phyloP scores from a whole-genome alignment of 768 basidiomycete genomes.

The Vishniacozyma victoriae region DNA sequence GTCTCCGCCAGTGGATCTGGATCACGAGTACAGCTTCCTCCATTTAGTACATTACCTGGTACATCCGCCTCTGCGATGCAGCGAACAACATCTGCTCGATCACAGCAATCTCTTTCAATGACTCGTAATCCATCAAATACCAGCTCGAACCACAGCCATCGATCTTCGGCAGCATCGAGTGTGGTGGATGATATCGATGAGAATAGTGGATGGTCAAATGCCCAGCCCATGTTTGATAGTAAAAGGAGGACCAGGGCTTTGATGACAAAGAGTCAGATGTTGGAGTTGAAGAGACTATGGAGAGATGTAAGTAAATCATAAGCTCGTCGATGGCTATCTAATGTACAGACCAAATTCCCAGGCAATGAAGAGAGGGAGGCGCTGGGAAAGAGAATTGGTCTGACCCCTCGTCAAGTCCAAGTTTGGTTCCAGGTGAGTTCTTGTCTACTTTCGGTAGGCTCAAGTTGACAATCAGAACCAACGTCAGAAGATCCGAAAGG shows the following conservation, averaged over 20 bases:
- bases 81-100: no score
- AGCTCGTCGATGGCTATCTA: not conserved
- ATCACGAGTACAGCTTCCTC: no score
- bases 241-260: slow-evolving; percentile 16
- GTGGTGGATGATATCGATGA: no score
- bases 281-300: slow-evolving; percentile 13
- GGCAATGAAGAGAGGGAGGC: slow-evolving; percentile 13
- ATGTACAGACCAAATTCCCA: slow-evolving; percentile 31
- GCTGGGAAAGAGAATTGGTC: slow-evolving; percentile 14
- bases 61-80: no score
- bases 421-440: slow-evolving; percentile 41
- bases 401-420: slow-evolving; percentile 37
- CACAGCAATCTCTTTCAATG: no score
- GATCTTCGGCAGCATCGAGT: no score
- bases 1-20: no score
- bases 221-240: not conserved
- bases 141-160: no score
- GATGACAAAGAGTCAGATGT: slow-evolving; percentile 16
- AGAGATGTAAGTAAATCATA: slow-evolving; percentile 11
- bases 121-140: no score
- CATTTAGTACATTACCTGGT: no score
- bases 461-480: slow-evolving; percentile 9
- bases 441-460: not conserved
- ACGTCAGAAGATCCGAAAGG: slow-evolving; percentile 13
- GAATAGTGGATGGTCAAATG: not conserved